A percentile compares a stretch with the other conserved stretches of the same genome.
phyloP scores from a whole-genome alignment of 1,284 basidiomycete species.

The Ceratobasidium sp. region DNA sequence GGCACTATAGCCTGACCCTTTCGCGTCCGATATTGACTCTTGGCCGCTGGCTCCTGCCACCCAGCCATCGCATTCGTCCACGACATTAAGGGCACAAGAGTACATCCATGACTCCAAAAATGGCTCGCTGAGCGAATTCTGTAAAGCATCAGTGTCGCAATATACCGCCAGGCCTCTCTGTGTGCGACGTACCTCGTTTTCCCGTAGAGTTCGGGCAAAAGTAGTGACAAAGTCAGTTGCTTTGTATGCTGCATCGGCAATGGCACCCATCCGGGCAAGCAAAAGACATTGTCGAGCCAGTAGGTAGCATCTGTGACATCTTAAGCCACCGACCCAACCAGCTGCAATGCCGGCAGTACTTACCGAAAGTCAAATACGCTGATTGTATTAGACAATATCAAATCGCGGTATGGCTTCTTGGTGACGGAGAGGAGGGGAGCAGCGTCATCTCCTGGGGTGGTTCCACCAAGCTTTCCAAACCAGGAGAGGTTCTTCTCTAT shows the following conservation, averaged over 20 bases:
- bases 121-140: slow-evolving; percentile 62
- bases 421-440: slow-evolving; percentile 76
- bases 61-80: slow-evolving; percentile 86
- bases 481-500: slow-evolving; percentile 86
- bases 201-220: slow-evolving; percentile 79
- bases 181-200: slow-evolving; percentile 66
- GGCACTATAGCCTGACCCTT: slow-evolving; percentile 58
- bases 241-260: slow-evolving; percentile 73
- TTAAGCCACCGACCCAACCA: neutral
- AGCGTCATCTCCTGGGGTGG: slow-evolving; percentile 78
- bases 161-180: neutral
- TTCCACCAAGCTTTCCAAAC: slow-evolving; percentile 84
- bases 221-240: slow-evolving; percentile 74
- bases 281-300: slow-evolving; percentile 85
- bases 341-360: neutral
- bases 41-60: slow-evolving; percentile 54
- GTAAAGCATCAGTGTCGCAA: slow-evolving; percentile 36
- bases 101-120: slow-evolving; percentile 96
- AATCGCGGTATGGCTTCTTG: slow-evolving; percentile 86
- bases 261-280: slow-evolving; percentile 71
- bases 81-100: slow-evolving; percentile 85
- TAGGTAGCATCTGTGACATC: slow-evolving; percentile 66
- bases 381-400: slow-evolving; percentile 90
- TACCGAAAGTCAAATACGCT: slow-evolving; percentile 90
- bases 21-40: slow-evolving; percentile 54